phyloP scores from a whole-genome alignment of 805 yeast genomes.

The Tetrapisispora phaffii region DNA sequence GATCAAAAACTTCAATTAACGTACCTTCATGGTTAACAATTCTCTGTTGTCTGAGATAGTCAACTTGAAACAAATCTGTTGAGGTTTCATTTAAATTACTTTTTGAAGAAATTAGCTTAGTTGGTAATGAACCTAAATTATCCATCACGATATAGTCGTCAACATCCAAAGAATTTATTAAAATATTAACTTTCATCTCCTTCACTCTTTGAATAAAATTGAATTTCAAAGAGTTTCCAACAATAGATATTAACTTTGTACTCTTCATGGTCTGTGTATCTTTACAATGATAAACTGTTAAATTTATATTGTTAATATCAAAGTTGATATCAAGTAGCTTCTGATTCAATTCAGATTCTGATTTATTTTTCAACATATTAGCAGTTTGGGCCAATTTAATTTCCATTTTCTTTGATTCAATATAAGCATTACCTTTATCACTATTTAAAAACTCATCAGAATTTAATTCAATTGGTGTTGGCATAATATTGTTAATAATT shows the following conservation, averaged over 20 bases:
- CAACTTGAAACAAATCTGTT: conserved; percentile 48
- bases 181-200: conserved; percentile 57
- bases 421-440: conserved; percentile 3
- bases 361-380: conserved; percentile 32
- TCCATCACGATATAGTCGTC: conserved; percentile 66
- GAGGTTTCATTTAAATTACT: conserved; percentile 16
- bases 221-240: conserved; percentile 56
- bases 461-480: conserved; percentile 30
- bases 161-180: conserved; percentile 54
- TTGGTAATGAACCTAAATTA: conserved; percentile 42
- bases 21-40: conserved; percentile 43
- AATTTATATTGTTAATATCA: conserved; percentile 50
- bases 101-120: conserved; percentile 55
- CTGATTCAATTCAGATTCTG: conserved; percentile 40
- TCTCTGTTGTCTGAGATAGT: conserved; percentile 51
- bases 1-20: conserved; percentile 62
- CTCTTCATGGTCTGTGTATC: conserved; percentile 50
- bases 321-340: conserved; percentile 64
- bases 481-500: conserved; percentile 59
- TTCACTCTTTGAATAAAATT: conserved; percentile 48
- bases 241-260: conserved; percentile 59
- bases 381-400: conserved; percentile 14
- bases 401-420: conserved; percentile 19
- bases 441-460: conserved; percentile 5
- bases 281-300: conserved; percentile 60